These are phyloP conservation scores for Onygenales sp. DNA, from an alignment of 2,329 filamentous ascomycete species.

Conservation along the genomic window DNA sequence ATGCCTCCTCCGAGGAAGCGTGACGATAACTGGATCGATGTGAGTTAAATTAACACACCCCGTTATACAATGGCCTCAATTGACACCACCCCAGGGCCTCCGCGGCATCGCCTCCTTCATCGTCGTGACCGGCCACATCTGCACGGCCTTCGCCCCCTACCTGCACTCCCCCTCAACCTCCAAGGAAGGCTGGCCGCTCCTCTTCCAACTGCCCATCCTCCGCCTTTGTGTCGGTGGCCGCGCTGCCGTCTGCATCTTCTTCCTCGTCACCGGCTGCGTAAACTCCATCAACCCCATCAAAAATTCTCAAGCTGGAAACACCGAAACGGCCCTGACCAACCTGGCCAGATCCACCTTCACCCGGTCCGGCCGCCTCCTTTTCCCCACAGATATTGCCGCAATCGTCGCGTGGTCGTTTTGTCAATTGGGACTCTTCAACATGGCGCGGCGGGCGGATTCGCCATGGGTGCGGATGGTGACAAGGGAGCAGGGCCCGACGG, in stretches of 20 bases:
- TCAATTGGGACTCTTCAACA: constrained; percentile 15
- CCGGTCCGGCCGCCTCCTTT: constrained; percentile 13
- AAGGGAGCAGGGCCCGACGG: constrained; percentile 8
- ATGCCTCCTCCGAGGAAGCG: constrained; percentile 7
- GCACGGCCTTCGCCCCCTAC: constrained; percentile 31
- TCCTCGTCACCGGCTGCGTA: constrained; percentile 21
- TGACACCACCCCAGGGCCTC: constrained; percentile 23
- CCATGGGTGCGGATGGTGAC: constrained; percentile 15
- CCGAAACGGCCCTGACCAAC: constrained; percentile 11
- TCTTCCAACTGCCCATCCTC: constrained; percentile 20
- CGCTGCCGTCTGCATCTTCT: constrained; percentile 18
- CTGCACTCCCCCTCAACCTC: constrained; percentile 25
- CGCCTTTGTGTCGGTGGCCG: constrained; percentile 17
- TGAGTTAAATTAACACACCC: constrained; percentile 1
- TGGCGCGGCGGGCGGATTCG: constrained; percentile 15
- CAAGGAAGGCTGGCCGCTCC: constrained; percentile 7
- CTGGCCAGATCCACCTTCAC: constrained; percentile 13
- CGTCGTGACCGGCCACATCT: constrained; percentile 33
- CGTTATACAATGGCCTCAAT: background rate
- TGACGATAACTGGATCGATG: constrained; percentile 17
- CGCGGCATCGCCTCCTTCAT: constrained; percentile 33
- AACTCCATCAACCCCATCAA: constrained; percentile 18
- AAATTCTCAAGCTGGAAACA: constrained; percentile 13
- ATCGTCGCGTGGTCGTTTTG: constrained; percentile 15
- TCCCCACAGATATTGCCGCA: constrained; percentile 16